Conservation (phyloP, 1,284 basidiomycete species). For the Boletus semigastroideus region DNA sequence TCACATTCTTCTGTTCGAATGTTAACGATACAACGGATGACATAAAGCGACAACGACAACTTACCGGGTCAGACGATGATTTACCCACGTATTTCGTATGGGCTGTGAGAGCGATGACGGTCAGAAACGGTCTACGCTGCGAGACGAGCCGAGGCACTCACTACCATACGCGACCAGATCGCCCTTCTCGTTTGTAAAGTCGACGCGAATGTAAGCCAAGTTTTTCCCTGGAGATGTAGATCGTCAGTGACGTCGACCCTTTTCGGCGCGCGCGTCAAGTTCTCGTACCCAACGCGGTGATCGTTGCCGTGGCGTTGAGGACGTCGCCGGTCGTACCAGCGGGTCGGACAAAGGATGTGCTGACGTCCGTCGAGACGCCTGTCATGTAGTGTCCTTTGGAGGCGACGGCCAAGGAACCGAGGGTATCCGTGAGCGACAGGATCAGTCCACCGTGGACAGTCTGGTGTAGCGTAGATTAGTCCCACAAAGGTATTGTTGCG, state of each 20-base stretch:
- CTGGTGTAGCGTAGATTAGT: conserved; percentile 13
- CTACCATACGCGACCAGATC: conserved; percentile 84
- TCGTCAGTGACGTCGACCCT: background rate
- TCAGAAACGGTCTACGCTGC: conserved; percentile 5
- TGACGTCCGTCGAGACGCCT: conserved; percentile 86
- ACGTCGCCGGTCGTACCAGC: conserved; percentile 66
- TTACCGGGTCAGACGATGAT: conserved; percentile 64
- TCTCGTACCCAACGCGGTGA: conserved; percentile 61
- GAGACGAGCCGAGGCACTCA: conserved; percentile 37
- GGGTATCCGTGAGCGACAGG: conserved; percentile 80
- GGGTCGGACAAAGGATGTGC: conserved; percentile 77
- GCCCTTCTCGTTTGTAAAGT: conserved; percentile 70
- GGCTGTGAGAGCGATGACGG: conserved; percentile 32
- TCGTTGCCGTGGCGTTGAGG: conserved; percentile 57
- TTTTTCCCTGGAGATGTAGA: conserved; percentile 59
- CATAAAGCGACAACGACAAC: conserved; percentile 7
- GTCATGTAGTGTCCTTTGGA: conserved; percentile 84
- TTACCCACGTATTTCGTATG: conserved; percentile 78
- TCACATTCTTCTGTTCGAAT: conserved; percentile 66
- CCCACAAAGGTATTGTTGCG: background rate
- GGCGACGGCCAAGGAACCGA: conserved; percentile 82
- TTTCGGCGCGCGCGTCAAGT: background rate
- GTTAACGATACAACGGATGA: conserved; percentile 2
- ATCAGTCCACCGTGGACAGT: conserved; percentile 85
- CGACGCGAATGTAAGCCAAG: conserved; percentile 79